These are phyloP conservation scores for Hanseniaspora clermontiae DNA, from an alignment of 805 yeast genomes.

Conservation along the genomic window DNA sequence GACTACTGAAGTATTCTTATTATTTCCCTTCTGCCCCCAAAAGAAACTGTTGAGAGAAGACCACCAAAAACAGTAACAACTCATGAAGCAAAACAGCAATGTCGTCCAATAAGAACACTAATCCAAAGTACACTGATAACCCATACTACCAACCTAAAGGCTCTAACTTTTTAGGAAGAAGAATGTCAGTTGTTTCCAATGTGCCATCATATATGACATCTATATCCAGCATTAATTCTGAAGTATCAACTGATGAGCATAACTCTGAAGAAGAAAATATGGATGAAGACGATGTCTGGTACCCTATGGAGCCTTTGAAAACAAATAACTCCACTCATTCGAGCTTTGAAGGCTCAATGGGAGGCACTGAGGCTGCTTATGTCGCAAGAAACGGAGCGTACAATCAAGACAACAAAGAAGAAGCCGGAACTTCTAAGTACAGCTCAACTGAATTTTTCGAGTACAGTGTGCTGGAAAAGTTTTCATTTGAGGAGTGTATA, in stretches of 20 bases:
- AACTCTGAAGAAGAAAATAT: slow-evolving; percentile 9
- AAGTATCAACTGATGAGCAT: slow-evolving; percentile 11
- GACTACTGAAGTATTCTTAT: too few species aligned
- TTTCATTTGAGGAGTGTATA: slow-evolving; percentile 8
- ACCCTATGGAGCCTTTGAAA: slow-evolving; percentile 7
- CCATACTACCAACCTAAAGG: background rate
- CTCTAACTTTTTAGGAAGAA: background rate
- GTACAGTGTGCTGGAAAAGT: slow-evolving; percentile 3
- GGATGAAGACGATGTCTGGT: background rate
- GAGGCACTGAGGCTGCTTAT: background rate
- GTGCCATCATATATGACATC: background rate
- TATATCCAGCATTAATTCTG: background rate
- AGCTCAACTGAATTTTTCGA: background rate
- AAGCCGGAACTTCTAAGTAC: background rate
- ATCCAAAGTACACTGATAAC: slow-evolving; percentile 2
- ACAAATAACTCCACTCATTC: background rate
- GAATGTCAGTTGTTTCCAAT: background rate
- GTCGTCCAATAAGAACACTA: background rate
- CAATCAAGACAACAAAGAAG: background rate
- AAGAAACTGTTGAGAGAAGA: background rate
- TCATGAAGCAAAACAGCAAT: background rate
- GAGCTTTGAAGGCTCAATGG: slow-evolving; percentile 12
- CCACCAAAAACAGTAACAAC: background rate
- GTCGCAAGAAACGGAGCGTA: background rate
- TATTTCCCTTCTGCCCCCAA: too few species aligned